A percentile compares a stretch with the other conserved stretches of the same genome.
These are phyloP conservation scores for Curvularia sp. DNA, from an alignment of 2,329 filamentous ascomycete species.

Conservation along the genomic window DNA sequence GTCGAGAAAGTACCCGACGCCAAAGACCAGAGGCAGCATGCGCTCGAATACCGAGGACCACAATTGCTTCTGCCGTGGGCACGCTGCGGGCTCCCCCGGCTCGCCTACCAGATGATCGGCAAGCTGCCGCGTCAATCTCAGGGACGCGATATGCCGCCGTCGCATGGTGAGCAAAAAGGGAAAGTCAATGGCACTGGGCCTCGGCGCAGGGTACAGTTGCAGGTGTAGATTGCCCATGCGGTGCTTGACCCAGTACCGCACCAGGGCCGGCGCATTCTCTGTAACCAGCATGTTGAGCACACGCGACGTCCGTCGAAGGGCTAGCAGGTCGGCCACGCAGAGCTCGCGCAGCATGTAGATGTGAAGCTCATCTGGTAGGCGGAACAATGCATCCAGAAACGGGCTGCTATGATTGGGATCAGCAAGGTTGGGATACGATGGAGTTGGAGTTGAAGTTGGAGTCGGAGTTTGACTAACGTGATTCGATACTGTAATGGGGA, in stretches of 20 bases:
- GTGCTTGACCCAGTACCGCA: slow-evolving; percentile 46
- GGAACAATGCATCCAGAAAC: slow-evolving; percentile 43
- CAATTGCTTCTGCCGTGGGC: slow-evolving; percentile 39
- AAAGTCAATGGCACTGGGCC: slow-evolving; percentile 39
- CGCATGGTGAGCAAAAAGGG: slow-evolving; percentile 46
- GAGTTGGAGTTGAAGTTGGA: too few species aligned
- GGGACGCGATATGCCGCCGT: slow-evolving; percentile 45
- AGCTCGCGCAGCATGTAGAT: slow-evolving; percentile 45
- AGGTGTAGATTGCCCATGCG: slow-evolving; percentile 45
- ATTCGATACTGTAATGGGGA: background rate
- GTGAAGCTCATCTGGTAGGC: slow-evolving; percentile 46
- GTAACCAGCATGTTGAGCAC: slow-evolving; percentile 43
- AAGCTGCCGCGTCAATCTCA: slow-evolving; percentile 45
- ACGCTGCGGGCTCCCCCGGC: slow-evolving; percentile 31
- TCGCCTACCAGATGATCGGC: slow-evolving; percentile 44
- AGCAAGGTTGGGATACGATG: background rate
- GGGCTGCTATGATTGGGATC: slow-evolving; percentile 27
- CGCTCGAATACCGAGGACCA: slow-evolving; percentile 48
- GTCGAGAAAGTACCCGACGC: slow-evolving; percentile 48
- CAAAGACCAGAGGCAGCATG: slow-evolving; percentile 48
- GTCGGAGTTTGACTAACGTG: background rate
- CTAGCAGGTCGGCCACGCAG: slow-evolving; percentile 43
- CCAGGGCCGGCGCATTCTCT: slow-evolving; percentile 42
- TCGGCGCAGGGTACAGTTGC: slow-evolving; percentile 45
- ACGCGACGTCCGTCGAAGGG: slow-evolving; percentile 42